Conservation (phyloP, 768 basidiomycete genomes). For the Psilocybe azurescens region DNA sequence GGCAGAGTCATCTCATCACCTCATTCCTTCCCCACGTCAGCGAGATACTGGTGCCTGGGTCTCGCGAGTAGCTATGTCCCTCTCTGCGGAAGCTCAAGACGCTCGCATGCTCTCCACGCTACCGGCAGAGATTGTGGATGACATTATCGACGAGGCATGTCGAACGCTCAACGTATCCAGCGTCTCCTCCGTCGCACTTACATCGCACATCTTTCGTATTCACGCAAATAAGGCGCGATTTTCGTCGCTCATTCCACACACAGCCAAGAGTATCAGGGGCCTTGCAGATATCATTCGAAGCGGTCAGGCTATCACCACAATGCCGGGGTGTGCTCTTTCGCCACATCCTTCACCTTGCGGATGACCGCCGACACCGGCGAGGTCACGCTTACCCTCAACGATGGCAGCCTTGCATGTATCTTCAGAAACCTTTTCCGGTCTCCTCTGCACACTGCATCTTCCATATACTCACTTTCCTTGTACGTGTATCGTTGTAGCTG, state of each 20-base stretch:
- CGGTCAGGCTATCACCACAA: background rate
- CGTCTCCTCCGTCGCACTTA: background rate
- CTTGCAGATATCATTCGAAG: background rate
- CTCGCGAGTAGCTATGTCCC: too few species aligned
- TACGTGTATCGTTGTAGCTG: too few species aligned
- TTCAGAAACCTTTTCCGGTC: background rate
- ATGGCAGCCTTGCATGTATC: background rate
- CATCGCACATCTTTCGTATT: background rate
- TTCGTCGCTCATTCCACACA: background rate
- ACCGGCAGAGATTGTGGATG: too few species aligned
- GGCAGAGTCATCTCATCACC: too few species aligned
- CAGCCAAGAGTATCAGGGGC: background rate
- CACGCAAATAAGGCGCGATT: background rate
- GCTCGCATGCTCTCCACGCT: too few species aligned
- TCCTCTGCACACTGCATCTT: background rate
- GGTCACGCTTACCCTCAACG: background rate
- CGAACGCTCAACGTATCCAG: too few species aligned
- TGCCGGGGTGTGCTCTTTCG: background rate
- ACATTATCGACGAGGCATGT: too few species aligned
- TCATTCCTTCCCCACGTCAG: too few species aligned
- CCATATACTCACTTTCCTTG: too few species aligned
- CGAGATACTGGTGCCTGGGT: too few species aligned
- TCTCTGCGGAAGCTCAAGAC: too few species aligned
- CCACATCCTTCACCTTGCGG: background rate
- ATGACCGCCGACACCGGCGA: background rate